These are phyloP conservation scores for Choanephora cucurbitarum DNA, from an alignment of 371 early-diverging fungal genomes.

Conservation along the genomic window DNA sequence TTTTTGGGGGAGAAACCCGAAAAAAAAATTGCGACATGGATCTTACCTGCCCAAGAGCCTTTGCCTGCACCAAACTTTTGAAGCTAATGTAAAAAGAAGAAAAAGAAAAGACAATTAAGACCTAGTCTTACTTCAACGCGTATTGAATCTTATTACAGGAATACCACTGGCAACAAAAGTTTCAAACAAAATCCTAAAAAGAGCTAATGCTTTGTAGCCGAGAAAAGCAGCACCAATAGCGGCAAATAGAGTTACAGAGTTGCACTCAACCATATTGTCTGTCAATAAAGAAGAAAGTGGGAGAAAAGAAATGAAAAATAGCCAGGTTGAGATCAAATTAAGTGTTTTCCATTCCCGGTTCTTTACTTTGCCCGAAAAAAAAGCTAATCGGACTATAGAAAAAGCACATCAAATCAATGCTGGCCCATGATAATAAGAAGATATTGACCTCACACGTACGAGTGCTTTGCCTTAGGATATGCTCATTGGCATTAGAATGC, in stretches of 20 bases:
- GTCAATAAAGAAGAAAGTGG: not conserved
- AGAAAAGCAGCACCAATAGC: constrained; percentile 53
- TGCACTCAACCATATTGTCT: constrained; percentile 25
- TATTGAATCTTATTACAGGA: constrained; percentile 42
- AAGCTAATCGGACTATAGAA: not conserved
- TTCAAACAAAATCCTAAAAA: constrained; percentile 57
- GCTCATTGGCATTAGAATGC: too few species aligned
- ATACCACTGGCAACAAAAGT: constrained; percentile 63
- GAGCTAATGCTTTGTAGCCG: constrained; percentile 46
- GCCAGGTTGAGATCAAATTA: not conserved
- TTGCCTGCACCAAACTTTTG: constrained; percentile 80
- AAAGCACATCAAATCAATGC: not conserved
- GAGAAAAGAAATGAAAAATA: not conserved
- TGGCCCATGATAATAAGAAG: too few species aligned
- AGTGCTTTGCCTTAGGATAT: too few species aligned
- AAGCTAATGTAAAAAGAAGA: constrained; percentile 47
- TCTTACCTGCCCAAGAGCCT: constrained; percentile 84
- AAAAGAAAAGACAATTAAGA: not conserved
- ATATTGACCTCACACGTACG: too few species aligned
- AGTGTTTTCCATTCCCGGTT: not conserved
- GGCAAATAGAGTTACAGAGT: constrained; percentile 42
- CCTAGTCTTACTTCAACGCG: not conserved
- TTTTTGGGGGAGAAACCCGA: too few species aligned
- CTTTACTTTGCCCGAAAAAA: not conserved
- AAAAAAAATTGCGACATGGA: not conserved